Evolutionary conservation across 2,329 filamentous ascomycete species (phyloP), one percentile per base, ranked within the genome.

Genomic region (Zymoseptoria passerinii): DNA sequence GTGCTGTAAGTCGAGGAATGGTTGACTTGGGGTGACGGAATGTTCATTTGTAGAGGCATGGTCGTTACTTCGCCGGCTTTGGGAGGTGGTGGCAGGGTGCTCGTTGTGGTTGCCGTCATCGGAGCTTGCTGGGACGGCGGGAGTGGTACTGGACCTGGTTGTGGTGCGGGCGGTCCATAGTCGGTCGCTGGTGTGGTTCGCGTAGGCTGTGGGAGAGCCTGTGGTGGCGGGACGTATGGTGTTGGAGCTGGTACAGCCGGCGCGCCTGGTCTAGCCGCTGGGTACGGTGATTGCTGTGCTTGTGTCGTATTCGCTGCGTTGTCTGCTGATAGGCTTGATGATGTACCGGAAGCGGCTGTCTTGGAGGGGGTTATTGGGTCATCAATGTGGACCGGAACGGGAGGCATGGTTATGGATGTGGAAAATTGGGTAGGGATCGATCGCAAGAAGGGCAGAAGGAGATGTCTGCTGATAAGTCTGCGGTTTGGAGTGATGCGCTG

Each of bases 351-450:
- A 58, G 75, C 69, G 3, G 73, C 72, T 1, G 73, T 74, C 67
- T 76, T 77, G 59, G 67, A 66, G 4, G 77, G 70, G 10, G 69
- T 69, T 62, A 80, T 78, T 55, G 77, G 77, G 23, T 73, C 73
- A 62, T 79, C 71, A 57, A 75, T 74, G 71, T 78, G 75, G 57
- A 78, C 71, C 50, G 71, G 75, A 50, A 79, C 74, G 10, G 76
- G 76, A 10, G 77, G 75, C 77, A 79, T 79, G 9, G 48, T 73
- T 58, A 50, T n/a, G 40, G 52, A 29, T 44, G 50, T 27, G n/a
- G 27, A 10, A 9, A 35, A 18, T 50, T 56, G 8, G 10, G 48
- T 50, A 20, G 8, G 16, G 49, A 50, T 20, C 18, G 49, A 27
- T 20, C 7, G 50, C 28, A 20, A 27, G 50, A 23, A 18, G 8